phyloP scores from a whole-genome alignment of 495 filamentous ascomycete genomes.

The Bryoglossum gracile region DNA sequence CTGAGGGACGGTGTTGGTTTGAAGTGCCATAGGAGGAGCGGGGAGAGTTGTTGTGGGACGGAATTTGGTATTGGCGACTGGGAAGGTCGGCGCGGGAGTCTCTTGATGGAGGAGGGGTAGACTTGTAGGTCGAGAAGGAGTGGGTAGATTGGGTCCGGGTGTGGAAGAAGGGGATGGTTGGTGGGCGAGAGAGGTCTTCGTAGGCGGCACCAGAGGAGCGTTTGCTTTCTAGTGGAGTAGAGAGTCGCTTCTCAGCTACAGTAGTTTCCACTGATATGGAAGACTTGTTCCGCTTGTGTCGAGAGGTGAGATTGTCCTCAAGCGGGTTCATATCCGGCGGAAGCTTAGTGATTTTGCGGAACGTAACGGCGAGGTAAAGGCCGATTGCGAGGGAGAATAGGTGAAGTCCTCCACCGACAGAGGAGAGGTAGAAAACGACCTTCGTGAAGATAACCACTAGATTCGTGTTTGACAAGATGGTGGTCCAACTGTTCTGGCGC shows the following conservation, averaged over 20 bases:
- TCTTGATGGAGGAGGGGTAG: constrained; percentile 32
- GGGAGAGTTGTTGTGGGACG: constrained; percentile 31
- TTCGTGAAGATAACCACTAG: constrained; percentile 49
- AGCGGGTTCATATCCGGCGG: constrained; percentile 92
- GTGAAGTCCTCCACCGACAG: constrained; percentile 58
- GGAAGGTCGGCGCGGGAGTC: constrained; percentile 46
- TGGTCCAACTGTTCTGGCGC: constrained; percentile 50
- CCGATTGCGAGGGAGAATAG: constrained; percentile 60
- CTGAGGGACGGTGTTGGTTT: constrained; percentile 38
- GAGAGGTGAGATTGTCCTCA: constrained; percentile 76
- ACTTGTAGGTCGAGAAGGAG: constrained; percentile 38
- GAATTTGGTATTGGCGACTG: constrained; percentile 41
- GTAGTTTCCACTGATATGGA: constrained; percentile 48
- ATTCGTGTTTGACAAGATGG: constrained; percentile 42
- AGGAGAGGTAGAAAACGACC: constrained; percentile 55
- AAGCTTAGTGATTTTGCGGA: constrained; percentile 69
- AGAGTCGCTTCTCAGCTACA: constrained; percentile 43
- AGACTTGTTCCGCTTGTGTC: constrained; percentile 67
- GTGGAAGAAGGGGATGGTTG: constrained; percentile 67
- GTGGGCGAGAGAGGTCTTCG: constrained; percentile 51
- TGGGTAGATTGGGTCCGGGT: constrained; percentile 54
- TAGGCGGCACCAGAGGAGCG: constrained; percentile 40
- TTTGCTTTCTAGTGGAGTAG: constrained; percentile 39
- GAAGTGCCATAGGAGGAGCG: constrained; percentile 31
- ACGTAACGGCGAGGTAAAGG: constrained; percentile 63